A percentile compares a stretch with the other conserved stretches of the same genome.
Evolutionary conservation across 345 rosid species (phyloP).

Genomic region (Gossypium ekmanianum): DNA sequence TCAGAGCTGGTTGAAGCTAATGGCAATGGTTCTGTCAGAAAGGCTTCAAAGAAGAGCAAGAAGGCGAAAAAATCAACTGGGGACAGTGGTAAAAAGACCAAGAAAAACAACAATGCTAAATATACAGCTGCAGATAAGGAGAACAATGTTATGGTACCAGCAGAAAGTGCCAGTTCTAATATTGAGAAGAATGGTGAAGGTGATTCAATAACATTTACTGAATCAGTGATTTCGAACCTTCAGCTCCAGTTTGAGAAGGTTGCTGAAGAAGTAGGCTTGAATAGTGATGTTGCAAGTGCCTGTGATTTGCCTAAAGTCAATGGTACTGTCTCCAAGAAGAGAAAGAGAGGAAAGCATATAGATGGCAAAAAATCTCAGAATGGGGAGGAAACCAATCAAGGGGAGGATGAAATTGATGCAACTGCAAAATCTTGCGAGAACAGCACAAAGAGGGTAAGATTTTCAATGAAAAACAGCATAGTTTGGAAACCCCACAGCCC

Average conservation of each 20-base stretch:
- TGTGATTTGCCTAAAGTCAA: slow-evolving; percentile 36
- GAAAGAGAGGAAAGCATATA: slow-evolving; percentile 65
- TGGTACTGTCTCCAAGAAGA: slow-evolving; percentile 50
- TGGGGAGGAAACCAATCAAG: slow-evolving; percentile 24
- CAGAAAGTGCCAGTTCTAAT: slow-evolving; percentile 19
- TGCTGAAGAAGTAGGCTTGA: slow-evolving; percentile 62
- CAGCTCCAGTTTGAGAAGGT: slow-evolving; percentile 86
- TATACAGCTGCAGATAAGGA: slow-evolving; percentile 22
- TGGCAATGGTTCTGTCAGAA: slow-evolving; percentile 29
- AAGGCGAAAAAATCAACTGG: slow-evolving; percentile 38
- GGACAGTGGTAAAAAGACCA: slow-evolving; percentile 30
- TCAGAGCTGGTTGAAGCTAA: slow-evolving; percentile 22
- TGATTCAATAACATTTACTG: slow-evolving; percentile 32
- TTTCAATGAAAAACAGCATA: slow-evolving; percentile 83
- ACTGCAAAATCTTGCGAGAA: slow-evolving; percentile 46
- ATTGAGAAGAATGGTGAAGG: slow-evolving; percentile 26
- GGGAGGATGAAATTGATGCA: slow-evolving; percentile 34
- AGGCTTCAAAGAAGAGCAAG: slow-evolving; percentile 45
- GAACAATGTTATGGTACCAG: slow-evolving; percentile 18
- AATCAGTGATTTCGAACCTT: slow-evolving; percentile 71
- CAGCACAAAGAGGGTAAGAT: slow-evolving; percentile 83
- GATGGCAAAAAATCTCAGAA: slow-evolving; percentile 26
- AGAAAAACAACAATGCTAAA: slow-evolving; percentile 32
- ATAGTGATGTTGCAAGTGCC: slow-evolving; percentile 29
- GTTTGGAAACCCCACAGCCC: slow-evolving; percentile 98